Evolutionary conservation across 73 alveolate species (phyloP).

Genomic region (Paramecium primaurelia): DNA sequence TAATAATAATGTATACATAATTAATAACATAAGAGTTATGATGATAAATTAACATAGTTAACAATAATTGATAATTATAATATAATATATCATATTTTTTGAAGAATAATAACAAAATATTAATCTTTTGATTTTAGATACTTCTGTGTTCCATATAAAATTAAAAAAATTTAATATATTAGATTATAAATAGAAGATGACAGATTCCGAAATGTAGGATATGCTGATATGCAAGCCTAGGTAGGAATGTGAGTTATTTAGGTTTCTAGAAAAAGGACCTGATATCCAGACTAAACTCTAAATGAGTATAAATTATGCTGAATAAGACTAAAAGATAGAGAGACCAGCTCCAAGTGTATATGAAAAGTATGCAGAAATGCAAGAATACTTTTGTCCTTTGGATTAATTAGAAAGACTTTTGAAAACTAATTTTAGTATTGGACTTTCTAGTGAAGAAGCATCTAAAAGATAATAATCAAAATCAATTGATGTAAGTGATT

Average conservation of each 20-base stretch:
- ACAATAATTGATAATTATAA: too few species aligned
- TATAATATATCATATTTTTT: too few species aligned
- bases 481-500: not conserved
- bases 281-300: conserved; percentile 2
- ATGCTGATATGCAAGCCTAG: not conserved
- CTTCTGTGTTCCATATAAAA: not conserved
- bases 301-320: not conserved
- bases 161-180: not conserved
- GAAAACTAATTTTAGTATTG: not conserved
- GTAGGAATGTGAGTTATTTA: not conserved
- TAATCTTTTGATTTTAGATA: not conserved
- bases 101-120: not conserved
- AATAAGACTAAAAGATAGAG: not conserved
- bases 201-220: not conserved
- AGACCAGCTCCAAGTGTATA: not conserved
- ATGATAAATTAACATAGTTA: too few species aligned
- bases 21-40: not conserved
- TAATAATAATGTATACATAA: too few species aligned
- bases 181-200: not conserved
- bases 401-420: not conserved
- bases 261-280: conserved; percentile 29
- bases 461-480: not conserved
- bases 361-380: conserved; percentile 32
- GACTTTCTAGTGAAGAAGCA: not conserved
- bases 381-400: conserved; percentile 21